Evolutionary conservation across 2,329 filamentous ascomycete genomes (phyloP), one percentile per base, ranked within the genome.

Genomic region (Dactylellina parvicollis): DNA sequence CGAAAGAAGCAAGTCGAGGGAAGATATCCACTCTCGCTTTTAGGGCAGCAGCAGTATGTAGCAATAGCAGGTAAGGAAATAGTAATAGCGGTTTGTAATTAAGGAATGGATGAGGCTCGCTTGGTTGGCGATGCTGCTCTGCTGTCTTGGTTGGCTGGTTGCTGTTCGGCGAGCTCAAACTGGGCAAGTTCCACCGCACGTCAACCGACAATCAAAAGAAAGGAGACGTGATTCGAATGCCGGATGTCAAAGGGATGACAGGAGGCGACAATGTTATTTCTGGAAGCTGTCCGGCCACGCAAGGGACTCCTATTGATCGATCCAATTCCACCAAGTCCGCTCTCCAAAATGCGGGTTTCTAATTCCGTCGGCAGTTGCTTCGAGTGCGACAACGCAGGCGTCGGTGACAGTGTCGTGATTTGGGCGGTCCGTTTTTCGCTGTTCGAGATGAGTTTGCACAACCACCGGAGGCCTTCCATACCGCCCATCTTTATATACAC

Each of bases 91-190:
- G 50, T 26, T 50, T 20, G 18, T 20, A 40, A 55, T 38, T 38
- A 16, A 7, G n/a, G 16, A n/a, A 22, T 18, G n/a, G 24, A 59
- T 47, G 50, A 59, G 54, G 42, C 52, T 67, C 62, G 64, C 54
- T 24, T 69, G 54, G 54, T 38, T 56, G 61, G 44, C 56, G 30
- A 44, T 30, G 42, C 18, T n/a, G 50, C 14, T 18, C n/a, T 34
- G 34, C 18, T 24, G 49, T 30, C 36, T 16, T 22, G 46, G 12
- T 44, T 5, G 8, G 28, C 16, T 47, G 16, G 28, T 1, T 52
- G 28, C 34, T 46, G 66, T 65, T 72, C 67, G 67, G 67, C 67
- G 67, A 72, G 67, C 57, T 72, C 59, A 47, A 64, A 72, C 32
- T 34, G 38, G 67, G 59, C 52, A 52, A 65, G 44, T 26, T 44